Evolutionary conservation across 331 rosid genomes (phyloP).

Genomic region (Prunus yedoensis): DNA sequence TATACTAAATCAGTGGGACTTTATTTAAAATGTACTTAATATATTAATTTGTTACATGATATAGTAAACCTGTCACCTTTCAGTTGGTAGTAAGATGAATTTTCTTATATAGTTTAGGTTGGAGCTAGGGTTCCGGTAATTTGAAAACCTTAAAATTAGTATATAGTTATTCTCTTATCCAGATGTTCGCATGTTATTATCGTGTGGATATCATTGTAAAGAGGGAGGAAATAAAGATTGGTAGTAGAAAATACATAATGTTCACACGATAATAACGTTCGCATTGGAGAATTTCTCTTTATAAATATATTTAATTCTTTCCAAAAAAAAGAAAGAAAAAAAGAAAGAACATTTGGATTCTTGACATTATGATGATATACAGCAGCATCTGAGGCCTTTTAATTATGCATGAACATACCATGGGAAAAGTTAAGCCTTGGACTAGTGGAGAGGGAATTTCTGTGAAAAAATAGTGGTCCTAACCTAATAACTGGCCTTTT

Average conservation of each 20-base stretch:
- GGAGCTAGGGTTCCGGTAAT: no score
- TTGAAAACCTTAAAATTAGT: no score
- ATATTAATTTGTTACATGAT: neutral
- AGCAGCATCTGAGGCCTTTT: neutral
- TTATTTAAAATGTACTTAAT: neutral
- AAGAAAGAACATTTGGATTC: no score
- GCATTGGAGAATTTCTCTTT: accelerated
- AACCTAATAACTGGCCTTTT: slow-evolving; percentile 5
- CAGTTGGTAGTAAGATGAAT: neutral
- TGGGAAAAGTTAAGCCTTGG: slow-evolving; percentile 22
- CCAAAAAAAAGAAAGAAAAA: no score
- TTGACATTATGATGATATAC: neutral
- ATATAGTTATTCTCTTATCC: no score
- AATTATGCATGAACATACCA: neutral
- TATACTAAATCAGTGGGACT: neutral
- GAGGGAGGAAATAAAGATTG: accelerated
- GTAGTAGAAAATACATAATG: no score
- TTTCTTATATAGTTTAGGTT: neutral
- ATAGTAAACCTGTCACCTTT: neutral
- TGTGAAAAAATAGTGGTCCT: slow-evolving; percentile 29
- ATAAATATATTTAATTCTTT: neutral
- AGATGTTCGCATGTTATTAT: accelerated
- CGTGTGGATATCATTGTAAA: no score
- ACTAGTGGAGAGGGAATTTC: slow-evolving; percentile 12
- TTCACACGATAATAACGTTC: no score